These are phyloP conservation scores for Colletotrichum cereale DNA, from an alignment of 2,329 filamentous ascomycete species.

Conservation along the genomic window DNA sequence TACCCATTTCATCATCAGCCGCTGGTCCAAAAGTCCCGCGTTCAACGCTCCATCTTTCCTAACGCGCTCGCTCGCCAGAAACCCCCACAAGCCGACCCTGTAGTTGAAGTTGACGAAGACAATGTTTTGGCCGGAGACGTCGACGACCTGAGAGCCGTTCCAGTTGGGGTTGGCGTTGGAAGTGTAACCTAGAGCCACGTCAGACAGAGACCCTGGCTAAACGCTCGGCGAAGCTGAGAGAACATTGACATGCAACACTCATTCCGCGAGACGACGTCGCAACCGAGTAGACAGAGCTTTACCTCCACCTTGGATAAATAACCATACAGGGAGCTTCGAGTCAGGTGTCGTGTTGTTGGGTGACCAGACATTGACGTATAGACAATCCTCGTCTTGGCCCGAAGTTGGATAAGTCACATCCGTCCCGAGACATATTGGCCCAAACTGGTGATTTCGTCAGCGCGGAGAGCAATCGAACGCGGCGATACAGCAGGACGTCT, in stretches of 20 bases:
- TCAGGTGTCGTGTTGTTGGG: slow-evolving; percentile 64
- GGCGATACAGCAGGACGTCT: slow-evolving; percentile 19
- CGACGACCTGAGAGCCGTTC: slow-evolving; percentile 62
- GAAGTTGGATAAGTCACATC: slow-evolving; percentile 48
- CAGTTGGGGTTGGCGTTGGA: slow-evolving; percentile 63
- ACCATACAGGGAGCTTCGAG: slow-evolving; percentile 74
- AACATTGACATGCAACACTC: not conserved
- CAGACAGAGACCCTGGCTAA: not conserved
- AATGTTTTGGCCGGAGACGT: slow-evolving; percentile 58
- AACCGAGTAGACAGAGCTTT: slow-evolving; percentile 2
- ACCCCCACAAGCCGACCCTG: slow-evolving; percentile 72
- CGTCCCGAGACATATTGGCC: slow-evolving; percentile 59
- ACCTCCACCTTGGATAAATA: slow-evolving; percentile 66
- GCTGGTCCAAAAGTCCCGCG: slow-evolving; percentile 73
- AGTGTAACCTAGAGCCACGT: slow-evolving; percentile 54
- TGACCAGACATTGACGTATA: slow-evolving; percentile 75
- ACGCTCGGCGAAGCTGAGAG: not conserved
- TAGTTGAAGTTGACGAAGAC: slow-evolving; percentile 74
- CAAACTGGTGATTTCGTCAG: slow-evolving; percentile 52
- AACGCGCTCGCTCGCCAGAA: slow-evolving; percentile 69
- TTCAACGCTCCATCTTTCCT: slow-evolving; percentile 70
- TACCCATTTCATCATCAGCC: slow-evolving; percentile 71
- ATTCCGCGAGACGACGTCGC: not conserved
- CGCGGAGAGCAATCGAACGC: not conserved
- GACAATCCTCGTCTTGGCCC: slow-evolving; percentile 70